A percentile compares a stretch with the other conserved stretches of the same genome.
Evolutionary conservation across 2,329 filamentous ascomycete species (phyloP).

Genomic region (Penicillium sp.): DNA sequence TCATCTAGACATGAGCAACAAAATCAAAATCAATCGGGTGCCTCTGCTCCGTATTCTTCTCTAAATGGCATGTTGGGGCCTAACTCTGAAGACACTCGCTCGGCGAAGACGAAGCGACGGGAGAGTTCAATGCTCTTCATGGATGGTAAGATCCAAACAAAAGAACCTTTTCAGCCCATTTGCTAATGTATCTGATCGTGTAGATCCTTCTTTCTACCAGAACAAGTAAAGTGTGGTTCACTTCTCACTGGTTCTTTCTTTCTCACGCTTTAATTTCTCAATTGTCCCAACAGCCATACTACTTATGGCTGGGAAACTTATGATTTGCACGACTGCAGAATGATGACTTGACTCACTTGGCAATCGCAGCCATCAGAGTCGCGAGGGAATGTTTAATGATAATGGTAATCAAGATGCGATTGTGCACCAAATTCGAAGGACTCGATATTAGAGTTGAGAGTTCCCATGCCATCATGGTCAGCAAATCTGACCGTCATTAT

Average conservation of each 20-base stretch:
- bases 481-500: slow-evolving; percentile 15
- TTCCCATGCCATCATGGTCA: slow-evolving; percentile 10
- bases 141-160: slow-evolving; percentile 25
- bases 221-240: slow-evolving; percentile 11
- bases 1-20: slow-evolving; percentile 33
- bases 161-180: background rate
- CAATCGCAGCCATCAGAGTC: slow-evolving; percentile 17
- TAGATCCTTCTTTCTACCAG: slow-evolving; percentile 14
- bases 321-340: slow-evolving; percentile 31
- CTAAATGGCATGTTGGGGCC: slow-evolving; percentile 44
- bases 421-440: slow-evolving; percentile 9
- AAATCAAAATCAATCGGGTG: slow-evolving; percentile 26
- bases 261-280: slow-evolving; percentile 4
- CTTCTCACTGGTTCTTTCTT: slow-evolving; percentile 1
- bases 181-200: background rate
- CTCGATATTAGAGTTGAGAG: slow-evolving; percentile 13
- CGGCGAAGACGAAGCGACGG: slow-evolving; percentile 47
- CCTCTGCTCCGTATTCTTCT: slow-evolving; percentile 26
- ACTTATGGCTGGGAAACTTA: slow-evolving; percentile 24
- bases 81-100: slow-evolving; percentile 34
- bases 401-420: slow-evolving; percentile 34
- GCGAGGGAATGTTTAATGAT: slow-evolving; percentile 34
- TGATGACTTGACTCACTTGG: slow-evolving; percentile 29
- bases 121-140: slow-evolving; percentile 52
- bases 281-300: slow-evolving; percentile 12